phyloP scores from a whole-genome alignment of 2,329 filamentous ascomycete genomes.

The Gaeumannomyces tritici region DNA sequence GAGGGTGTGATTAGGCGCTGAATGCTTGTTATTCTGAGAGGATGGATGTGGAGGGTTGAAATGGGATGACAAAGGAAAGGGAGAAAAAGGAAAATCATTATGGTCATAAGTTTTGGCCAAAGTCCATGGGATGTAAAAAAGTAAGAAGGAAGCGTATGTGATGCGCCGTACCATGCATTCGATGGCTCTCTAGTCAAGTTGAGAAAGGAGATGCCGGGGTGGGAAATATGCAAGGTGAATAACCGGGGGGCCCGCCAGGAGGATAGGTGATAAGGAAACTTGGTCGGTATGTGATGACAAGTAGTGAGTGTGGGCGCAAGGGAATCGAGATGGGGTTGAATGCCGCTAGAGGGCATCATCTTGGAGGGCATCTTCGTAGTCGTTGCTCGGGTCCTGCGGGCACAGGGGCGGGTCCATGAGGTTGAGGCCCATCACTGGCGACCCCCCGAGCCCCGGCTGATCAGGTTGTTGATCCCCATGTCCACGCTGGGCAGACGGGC shows the following conservation, averaged over 20 bases:
- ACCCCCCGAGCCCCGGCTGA: conserved; percentile 36
- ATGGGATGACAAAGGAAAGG: conserved; percentile 1
- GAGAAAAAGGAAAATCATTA: conserved; percentile 5
- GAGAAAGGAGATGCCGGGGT: conserved; percentile 9
- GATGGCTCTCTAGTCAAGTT: conserved; percentile 2
- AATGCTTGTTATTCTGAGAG: neutral
- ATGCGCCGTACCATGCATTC: neutral
- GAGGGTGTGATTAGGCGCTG: neutral
- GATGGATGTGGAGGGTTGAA: neutral
- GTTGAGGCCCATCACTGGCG: conserved; percentile 4
- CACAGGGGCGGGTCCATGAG: neutral
- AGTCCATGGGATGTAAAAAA: conserved; percentile 3
- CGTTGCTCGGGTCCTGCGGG: neutral
- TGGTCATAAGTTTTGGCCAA: conserved; percentile 3
- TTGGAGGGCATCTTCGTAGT: neutral
- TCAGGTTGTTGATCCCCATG: conserved; percentile 52
- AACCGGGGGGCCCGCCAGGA: neutral
- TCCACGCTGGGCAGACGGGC: conserved; percentile 45
- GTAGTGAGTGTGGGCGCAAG: neutral
- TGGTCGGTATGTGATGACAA: neutral
- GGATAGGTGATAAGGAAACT: neutral
- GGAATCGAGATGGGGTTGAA: too few species aligned
- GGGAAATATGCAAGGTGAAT: neutral
- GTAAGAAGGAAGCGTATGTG: conserved; percentile 3
- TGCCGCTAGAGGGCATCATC: neutral